These are phyloP conservation scores for Macrophomina tecta DNA, from an alignment of 2,329 filamentous ascomycete species.

Conservation along the genomic window DNA sequence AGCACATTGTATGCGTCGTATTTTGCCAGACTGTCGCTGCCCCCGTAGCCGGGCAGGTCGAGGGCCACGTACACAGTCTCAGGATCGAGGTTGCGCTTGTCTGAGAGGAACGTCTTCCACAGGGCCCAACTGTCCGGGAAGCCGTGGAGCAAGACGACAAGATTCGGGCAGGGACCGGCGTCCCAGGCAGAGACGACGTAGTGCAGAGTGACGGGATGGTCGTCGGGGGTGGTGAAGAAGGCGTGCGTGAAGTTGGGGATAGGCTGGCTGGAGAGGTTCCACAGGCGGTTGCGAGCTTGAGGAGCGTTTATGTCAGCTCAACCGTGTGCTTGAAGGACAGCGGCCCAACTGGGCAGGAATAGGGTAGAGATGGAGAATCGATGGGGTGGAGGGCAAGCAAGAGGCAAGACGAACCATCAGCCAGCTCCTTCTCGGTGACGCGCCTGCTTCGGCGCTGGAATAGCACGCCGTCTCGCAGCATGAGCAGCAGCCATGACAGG, in stretches of 20 bases:
- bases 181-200: constrained; percentile 54
- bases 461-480: constrained; percentile 39
- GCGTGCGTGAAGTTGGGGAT: constrained; percentile 56
- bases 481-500: constrained; percentile 33
- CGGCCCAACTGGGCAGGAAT: neutral
- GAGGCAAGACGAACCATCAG: constrained; percentile 33
- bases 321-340: neutral
- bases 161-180: constrained; percentile 31
- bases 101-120: constrained; percentile 57
- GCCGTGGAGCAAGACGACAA: constrained; percentile 64
- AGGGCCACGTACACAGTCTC: constrained; percentile 58
- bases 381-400: neutral
- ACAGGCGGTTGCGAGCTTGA: constrained; percentile 59
- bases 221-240: constrained; percentile 54
- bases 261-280: constrained; percentile 58
- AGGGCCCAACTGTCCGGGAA: constrained; percentile 65
- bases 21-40: constrained; percentile 57
- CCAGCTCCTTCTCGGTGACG: constrained; percentile 39
- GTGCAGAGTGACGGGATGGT: constrained; percentile 56
- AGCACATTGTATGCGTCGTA: constrained; percentile 60
- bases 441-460: constrained; percentile 35
- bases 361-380: neutral
- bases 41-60: constrained; percentile 65
- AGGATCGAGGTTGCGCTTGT: constrained; percentile 29
- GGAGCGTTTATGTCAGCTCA: constrained; percentile 9